Base-by-base conservation (phyloP, 2,329 filamentous ascomycete genomes). In the Tolypocladium ophioglossoides region DNA sequence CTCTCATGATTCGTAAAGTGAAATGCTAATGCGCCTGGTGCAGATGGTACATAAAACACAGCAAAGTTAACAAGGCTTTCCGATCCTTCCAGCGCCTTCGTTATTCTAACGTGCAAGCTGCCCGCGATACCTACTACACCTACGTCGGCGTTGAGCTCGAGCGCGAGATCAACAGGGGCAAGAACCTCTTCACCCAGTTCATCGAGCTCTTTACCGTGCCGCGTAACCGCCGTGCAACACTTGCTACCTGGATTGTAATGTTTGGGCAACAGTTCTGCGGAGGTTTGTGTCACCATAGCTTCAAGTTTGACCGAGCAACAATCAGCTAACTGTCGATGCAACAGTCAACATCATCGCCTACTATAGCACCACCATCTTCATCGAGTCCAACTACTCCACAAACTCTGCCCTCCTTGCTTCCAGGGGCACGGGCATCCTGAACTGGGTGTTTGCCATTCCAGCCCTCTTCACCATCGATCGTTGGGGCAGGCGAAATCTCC, bases 111-210 rank as follows among this genome's bases (percentile, higher is more conserved):
- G 61, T 85, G 8, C 79, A 82, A 62, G 82, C 80, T 9, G 79
- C 80, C 1, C 75, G 80, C 2, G 81, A 84, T 58, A 69, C 82
- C 1, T 83, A 80, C 64, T 79, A 78, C 67, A 67, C 68, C 62
- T 27, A 67, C 22, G 57, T 60, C 11, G 58, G 57, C n/a, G 58
- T 61, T n/a, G 61, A 66, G 51, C 56, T 68, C 18, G 54, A 61
- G 46, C 52, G 64, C 27, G 63, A 67, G 54, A 55, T 53, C 6
- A 57, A 72, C 22, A 53, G 51, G 0, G 71, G 69, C 54, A 78
- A 73, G 56, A 77, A 77, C 54, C 37, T 76, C 34, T 54, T 78
- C 71, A 57, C 76, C 54, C 57, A 68, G 18, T 55, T 69, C n/a
- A 68, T 65, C 46, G 67, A 72, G 22, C 69, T 72, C 38, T 71